Base-by-base conservation (phyloP, 305 asterid species). In the Plantago lanceolata region DNA sequence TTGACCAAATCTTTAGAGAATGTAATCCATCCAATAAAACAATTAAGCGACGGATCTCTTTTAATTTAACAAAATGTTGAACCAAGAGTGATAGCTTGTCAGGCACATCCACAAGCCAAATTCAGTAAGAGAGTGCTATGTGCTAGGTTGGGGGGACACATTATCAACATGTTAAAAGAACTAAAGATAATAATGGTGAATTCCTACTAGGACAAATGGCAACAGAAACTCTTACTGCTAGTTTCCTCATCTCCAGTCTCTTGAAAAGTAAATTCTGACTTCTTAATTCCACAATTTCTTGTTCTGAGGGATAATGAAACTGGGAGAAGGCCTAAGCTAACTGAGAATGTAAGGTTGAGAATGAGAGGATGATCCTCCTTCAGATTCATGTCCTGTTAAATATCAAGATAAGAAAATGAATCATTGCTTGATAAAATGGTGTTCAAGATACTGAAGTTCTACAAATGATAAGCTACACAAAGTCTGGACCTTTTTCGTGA, bases 321-420 rank as follows among this genome's bases (percentile, higher is more conserved):
- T 63, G 99, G 99, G 79, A 94, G 82, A 75, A 90, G 89, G 65
- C 97, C 97, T 76, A 94, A 83, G 80, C 97, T 90, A 72, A 84
- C 66, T 40, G 95, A 81, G 82, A 94, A 90, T 17, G 89, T 81
- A 52, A 90, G 75, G 68, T 80, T 85, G 71, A 94, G 76, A 61
- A 85, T 85, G 76, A 94, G 89, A 81, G 99, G 99, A 75, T 94
- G 99, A 76, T 90, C 95, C 82, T 88, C 96, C 73, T 78, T 78
- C 84, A 88, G 67, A 53, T 60, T 71, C 74, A 85, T 67, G 59
- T 73, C 96, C 99, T 94, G 94, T 71, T 59, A 71, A 65, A 76
- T 66, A 13, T 67, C 68, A 76, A 73, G 74, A 66, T 61, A 75
- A 40, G 45, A 45, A 71, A 66, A 66, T 43, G 57, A 76, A 64